A percentile compares a stretch with the other conserved stretches of the same genome.
Conservation (phyloP, 495 filamentous ascomycete genomes). For the Penicillium malachiteum region DNA sequence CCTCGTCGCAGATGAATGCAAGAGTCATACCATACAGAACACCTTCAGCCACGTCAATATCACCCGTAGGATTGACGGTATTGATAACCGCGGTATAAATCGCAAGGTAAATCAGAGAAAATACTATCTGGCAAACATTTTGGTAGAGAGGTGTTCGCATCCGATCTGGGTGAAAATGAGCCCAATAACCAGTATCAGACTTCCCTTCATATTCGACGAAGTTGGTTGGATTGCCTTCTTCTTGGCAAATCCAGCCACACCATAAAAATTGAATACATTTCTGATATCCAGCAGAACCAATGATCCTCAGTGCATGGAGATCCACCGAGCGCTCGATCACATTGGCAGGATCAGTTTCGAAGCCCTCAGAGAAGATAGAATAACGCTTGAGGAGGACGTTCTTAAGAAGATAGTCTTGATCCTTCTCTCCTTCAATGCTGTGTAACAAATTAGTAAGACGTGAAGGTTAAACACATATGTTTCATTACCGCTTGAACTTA, state of each 20-base stretch:
- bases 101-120: constrained; percentile 77
- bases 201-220: constrained; percentile 83
- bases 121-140: constrained; percentile 80
- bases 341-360: constrained; percentile 73
- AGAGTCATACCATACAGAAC: constrained; percentile 88
- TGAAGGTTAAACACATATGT: not conserved
- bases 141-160: constrained; percentile 93
- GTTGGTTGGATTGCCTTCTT: constrained; percentile 79
- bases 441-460: constrained; percentile 7
- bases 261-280: constrained; percentile 90
- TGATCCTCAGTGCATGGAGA: constrained; percentile 82
- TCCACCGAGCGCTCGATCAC: constrained; percentile 91
- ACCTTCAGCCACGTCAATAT: constrained; percentile 81
- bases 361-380: constrained; percentile 69
- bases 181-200: constrained; percentile 68
- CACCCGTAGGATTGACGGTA: constrained; percentile 75
- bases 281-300: constrained; percentile 91
- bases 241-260: constrained; percentile 94
- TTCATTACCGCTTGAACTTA: constrained; percentile 22
- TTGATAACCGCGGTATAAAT: constrained; percentile 92
- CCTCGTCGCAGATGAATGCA: constrained; percentile 89
- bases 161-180: constrained; percentile 87
- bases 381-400: constrained; percentile 88
- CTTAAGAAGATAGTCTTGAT: constrained; percentile 73
- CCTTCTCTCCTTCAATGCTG: constrained; percentile 78